phyloP scores from a whole-genome alignment of 306 rosid genomes.

The Castanea crenata region DNA sequence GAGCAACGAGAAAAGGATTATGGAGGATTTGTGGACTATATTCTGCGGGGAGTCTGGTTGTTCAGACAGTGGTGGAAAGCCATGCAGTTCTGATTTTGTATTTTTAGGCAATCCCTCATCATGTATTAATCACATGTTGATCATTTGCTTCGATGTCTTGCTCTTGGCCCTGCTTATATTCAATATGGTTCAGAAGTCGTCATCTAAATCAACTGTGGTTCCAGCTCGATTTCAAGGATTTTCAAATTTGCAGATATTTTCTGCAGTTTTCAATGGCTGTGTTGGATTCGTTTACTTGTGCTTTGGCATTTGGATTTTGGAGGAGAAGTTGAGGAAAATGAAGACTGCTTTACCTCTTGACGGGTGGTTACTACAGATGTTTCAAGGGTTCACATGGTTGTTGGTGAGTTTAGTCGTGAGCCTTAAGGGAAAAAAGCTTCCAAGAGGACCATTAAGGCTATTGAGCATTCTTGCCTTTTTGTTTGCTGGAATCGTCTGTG shows the following conservation, averaged over 20 bases:
- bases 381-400: constrained; percentile 57
- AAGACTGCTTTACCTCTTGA: constrained; percentile 57
- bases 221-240: constrained; percentile 25
- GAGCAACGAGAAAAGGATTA: constrained; percentile 23
- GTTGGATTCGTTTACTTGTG: constrained; percentile 58
- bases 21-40: constrained; percentile 52
- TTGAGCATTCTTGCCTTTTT: constrained; percentile 32
- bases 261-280: constrained; percentile 50
- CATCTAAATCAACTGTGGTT: constrained; percentile 30
- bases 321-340: constrained; percentile 50
- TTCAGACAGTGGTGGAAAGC: constrained; percentile 22
- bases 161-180: constrained; percentile 53
- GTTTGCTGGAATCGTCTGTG: constrained; percentile 31
- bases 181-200: constrained; percentile 37
- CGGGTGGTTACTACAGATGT: constrained; percentile 30
- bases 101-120: constrained; percentile 50
- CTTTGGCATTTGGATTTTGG: constrained; percentile 61
- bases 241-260: constrained; percentile 47
- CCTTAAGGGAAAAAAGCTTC: constrained; percentile 26
- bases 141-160: constrained; percentile 46
- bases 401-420: constrained; percentile 34
- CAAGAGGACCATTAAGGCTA: constrained; percentile 26
- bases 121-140: constrained; percentile 51
- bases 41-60: constrained; percentile 60
- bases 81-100: constrained; percentile 32